Evolutionary conservation across 306 rosid species (phyloP).

Genomic region (Clitoria ternatea): DNA sequence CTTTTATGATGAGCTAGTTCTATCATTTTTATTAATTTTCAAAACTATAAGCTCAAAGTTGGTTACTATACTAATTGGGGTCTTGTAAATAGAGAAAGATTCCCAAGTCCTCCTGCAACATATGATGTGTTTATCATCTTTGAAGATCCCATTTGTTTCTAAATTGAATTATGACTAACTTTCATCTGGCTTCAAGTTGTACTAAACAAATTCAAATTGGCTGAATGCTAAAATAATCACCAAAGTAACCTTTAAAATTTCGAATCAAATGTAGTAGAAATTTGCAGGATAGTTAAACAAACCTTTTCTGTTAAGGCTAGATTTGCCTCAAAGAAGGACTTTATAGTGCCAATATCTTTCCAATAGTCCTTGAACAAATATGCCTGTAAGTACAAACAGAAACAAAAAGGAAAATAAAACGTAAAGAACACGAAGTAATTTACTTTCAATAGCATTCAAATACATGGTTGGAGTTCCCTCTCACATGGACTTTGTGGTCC

Average conservation of each 20-base stretch:
- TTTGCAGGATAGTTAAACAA: conserved; percentile 6
- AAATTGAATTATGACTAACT: background rate
- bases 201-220: background rate
- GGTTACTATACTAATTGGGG: background rate
- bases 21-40: too few relatives aligned
- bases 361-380: conserved; percentile 76
- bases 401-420: background rate
- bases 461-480: conserved; percentile 17
- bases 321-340: conserved; percentile 79
- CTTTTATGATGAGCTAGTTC: too few relatives aligned
- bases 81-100: background rate
- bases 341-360: conserved; percentile 90
- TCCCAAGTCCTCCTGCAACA: background rate
- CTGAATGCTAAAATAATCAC: too few relatives aligned
- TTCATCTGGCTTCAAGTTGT: background rate
- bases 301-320: conserved; percentile 84
- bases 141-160: background rate
- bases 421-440: background rate
- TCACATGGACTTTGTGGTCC: conserved; percentile 80
- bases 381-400: conserved; percentile 45
- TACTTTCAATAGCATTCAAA: background rate
- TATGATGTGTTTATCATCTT: background rate
- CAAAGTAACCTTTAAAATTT: background rate
- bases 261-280: background rate
- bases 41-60: background rate